These are phyloP conservation scores for Zychaea mexicana DNA, from an alignment of 371 early-diverging fungal genomes.

Conservation along the genomic window DNA sequence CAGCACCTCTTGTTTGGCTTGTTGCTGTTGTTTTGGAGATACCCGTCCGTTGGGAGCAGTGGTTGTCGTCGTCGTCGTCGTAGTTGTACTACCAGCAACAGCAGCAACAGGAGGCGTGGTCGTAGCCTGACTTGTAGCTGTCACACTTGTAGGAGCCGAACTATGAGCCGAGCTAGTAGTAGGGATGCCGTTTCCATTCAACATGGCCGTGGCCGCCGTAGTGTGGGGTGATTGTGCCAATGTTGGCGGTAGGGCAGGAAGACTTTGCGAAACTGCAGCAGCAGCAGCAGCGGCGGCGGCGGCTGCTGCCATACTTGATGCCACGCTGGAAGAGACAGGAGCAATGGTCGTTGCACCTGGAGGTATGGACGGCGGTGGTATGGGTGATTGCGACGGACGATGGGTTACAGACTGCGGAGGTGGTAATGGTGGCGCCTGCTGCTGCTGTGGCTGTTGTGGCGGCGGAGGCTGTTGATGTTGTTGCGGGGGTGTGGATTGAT, in stretches of 20 bases:
- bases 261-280: slow-evolving; percentile 18
- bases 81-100: too few species aligned
- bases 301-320: slow-evolving; percentile 13
- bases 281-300: slow-evolving; percentile 24
- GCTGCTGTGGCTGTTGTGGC: slow-evolving; percentile 15
- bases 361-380: neutral
- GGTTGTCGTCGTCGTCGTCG: neutral
- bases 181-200: neutral
- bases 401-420: neutral
- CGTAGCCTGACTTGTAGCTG: too few species aligned
- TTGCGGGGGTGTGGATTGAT: neutral
- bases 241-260: neutral
- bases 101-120: too few species aligned
- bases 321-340: slow-evolving; percentile 1
- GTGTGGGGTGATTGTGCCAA: neutral
- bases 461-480: slow-evolving; percentile 14
- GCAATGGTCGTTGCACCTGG: neutral
- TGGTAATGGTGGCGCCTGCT: slow-evolving; percentile 5
- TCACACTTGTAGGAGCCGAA: too few species aligned
- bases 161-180: too few species aligned
- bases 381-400: slow-evolving; percentile 6
- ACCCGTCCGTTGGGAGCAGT: neutral
- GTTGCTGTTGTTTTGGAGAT: slow-evolving; percentile 4
- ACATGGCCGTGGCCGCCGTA: neutral
- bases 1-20: slow-evolving; percentile 6